Evolutionary conservation across 495 filamentous ascomycete species (phyloP).

Genomic region (Aspergillus steynii): DNA sequence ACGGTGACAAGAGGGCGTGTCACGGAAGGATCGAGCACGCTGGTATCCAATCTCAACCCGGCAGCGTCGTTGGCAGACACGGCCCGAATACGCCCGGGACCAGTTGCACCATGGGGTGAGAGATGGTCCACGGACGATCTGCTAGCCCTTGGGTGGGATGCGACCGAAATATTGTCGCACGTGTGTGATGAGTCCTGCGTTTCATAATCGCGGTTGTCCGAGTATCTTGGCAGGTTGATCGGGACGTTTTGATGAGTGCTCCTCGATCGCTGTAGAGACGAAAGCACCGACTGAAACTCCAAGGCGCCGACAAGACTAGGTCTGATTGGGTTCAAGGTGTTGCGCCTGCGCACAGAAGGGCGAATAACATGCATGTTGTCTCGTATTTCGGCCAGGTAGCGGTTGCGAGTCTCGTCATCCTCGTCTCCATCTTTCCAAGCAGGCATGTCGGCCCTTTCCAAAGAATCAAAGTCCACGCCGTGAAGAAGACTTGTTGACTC

Average conservation of each 20-base stretch:
- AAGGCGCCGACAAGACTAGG: constrained; percentile 91
- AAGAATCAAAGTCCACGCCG: constrained; percentile 64
- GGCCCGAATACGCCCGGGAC: constrained; percentile 50
- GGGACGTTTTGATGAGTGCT: constrained; percentile 64
- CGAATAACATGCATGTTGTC: constrained; percentile 91
- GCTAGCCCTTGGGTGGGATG: constrained; percentile 46
- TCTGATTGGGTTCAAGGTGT: constrained; percentile 78
- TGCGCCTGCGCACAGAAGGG: constrained; percentile 63
- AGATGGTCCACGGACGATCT: constrained; percentile 28
- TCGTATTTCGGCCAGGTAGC: constrained; percentile 78
- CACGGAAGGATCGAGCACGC: constrained; percentile 19
- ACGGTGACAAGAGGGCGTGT: constrained; percentile 31
- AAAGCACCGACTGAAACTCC: constrained; percentile 89
- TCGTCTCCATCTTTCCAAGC: constrained; percentile 56
- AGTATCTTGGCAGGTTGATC: constrained; percentile 70
- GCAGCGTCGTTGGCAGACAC: constrained; percentile 67
- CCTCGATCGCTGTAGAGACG: constrained; percentile 74
- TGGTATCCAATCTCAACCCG: constrained; percentile 43
- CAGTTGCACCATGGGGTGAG: constrained; percentile 32
- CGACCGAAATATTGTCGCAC: constrained; percentile 50
- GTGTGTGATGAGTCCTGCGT: constrained; percentile 34
- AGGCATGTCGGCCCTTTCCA: constrained; percentile 64
- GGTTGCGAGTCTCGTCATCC: constrained; percentile 69
- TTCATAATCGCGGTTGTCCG: constrained; percentile 56
- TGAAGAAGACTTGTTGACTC: constrained; percentile 54